phyloP scores from a whole-genome alignment of 306 rosid genomes.

The Cercis canadensis region DNA sequence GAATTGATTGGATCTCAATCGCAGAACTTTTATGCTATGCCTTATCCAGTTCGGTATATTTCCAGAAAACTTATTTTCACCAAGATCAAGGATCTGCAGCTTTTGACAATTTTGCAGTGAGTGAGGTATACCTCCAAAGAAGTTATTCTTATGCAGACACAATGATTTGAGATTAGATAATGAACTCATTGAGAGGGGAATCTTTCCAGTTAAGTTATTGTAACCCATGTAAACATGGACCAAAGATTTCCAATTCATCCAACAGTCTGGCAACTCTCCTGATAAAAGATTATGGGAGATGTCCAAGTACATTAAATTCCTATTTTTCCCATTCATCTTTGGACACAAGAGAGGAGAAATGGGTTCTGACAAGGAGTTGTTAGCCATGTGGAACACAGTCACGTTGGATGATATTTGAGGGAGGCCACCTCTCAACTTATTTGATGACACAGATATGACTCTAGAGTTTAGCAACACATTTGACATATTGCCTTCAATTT shows the following conservation, averaged over 20 bases:
- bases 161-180: too few relatives aligned
- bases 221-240: constrained; percentile 42
- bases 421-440: constrained; percentile 4
- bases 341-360: constrained; percentile 20
- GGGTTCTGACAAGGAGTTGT: constrained; percentile 36
- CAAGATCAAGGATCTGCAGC: constrained; percentile 43
- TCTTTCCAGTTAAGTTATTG: constrained; percentile 41
- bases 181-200: constrained; percentile 25
- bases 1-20: constrained; percentile 40
- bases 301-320: constrained; percentile 31
- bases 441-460: background rate
- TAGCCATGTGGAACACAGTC: background rate
- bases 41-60: constrained; percentile 39
- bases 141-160: constrained; percentile 20
- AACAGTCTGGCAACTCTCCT: constrained; percentile 39
- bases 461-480: constrained; percentile 12
- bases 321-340: background rate
- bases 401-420: constrained; percentile 36
- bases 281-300: constrained; percentile 34
- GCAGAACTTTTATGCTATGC: constrained; percentile 41
- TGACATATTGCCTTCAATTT: constrained; percentile 12
- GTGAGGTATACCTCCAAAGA: constrained; percentile 36
- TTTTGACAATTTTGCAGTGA: constrained; percentile 38
- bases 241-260: constrained; percentile 44
- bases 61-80: constrained; percentile 40